A percentile compares a stretch with the other conserved stretches of the same genome.
phyloP scores from a whole-genome alignment of 805 yeast species.

The Metschnikowia sp. region DNA sequence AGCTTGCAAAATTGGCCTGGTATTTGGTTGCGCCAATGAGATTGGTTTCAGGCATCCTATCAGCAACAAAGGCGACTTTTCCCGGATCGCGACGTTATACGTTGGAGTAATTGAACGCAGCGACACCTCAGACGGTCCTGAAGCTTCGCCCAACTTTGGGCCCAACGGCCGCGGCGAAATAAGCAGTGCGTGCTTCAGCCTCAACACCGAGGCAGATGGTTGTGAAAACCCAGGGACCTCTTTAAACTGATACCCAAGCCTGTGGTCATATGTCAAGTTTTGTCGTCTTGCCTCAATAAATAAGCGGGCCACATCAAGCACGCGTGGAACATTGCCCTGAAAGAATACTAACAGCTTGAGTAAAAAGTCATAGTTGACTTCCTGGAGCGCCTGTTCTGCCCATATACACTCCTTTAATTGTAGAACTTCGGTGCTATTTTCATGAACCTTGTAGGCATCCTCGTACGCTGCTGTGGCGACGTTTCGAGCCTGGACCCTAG shows the following conservation, averaged over 20 bases:
- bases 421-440: conserved; percentile 14
- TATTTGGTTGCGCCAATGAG: not conserved
- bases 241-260: conserved; percentile 3
- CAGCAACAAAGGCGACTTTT: not conserved
- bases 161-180: conserved; percentile 2
- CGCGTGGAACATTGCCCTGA: conserved; percentile 41
- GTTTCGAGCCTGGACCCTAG: conserved; percentile 10
- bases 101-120: not conserved
- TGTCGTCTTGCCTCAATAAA: conserved; percentile 29
- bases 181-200: conserved; percentile 1
- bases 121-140: not conserved
- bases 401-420: conserved; percentile 8
- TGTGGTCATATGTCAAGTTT: conserved; percentile 22
- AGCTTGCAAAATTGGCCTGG: too few species aligned
- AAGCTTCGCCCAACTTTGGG: conserved; percentile 1
- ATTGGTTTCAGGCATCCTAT: conserved; percentile 1
- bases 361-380: conserved; percentile 39
- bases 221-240: not conserved
- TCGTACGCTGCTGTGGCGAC: not conserved
- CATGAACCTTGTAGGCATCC: conserved; percentile 19
- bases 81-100: not conserved
- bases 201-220: conserved; percentile 1
- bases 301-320: conserved; percentile 32
- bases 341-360: conserved; percentile 38
- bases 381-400: conserved; percentile 29